Base-by-base conservation (phyloP, 2,329 filamentous ascomycete species). In the Penicillium sp. region DNA sequence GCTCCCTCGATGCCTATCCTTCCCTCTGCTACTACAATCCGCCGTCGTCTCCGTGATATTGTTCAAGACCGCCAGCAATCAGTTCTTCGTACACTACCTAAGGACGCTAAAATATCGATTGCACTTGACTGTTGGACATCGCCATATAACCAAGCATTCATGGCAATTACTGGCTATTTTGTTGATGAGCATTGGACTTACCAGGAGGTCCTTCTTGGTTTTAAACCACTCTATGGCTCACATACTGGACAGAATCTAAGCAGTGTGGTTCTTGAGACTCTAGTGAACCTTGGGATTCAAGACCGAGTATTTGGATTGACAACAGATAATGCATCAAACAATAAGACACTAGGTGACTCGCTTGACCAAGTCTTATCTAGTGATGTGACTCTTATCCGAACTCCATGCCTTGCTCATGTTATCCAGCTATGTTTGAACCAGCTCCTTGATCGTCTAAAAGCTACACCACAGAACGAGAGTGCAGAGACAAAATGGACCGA, bases 391-490 rank as follows among this genome's bases (percentile, higher is more conserved):
- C 27, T 53, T 42, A 42, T 46, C 16, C 25, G 35, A 9, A 44
- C 46, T 13, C 46, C 46, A 22, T 53, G 42, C 20, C 18, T 53
- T 35, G 46, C 36, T 10, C 35, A 53, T 49, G 22, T 51, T 20
- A 51, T 47, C 28, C 27, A 53, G 20, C 35, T 53, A 9, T 45
- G 27, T 25, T 14, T 48, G n/a, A 45, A 49, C 2, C 13, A 53
- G 18, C 46, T 53, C 16, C 50, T 53, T 46, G 27, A 25, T 22
- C 13, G 27, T 8, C 41, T 53, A 4, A 44, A 49, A 16, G 46
- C 42, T 9, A 35, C 20, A 35, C 50, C 46, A 6, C 28, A 27
- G 7, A 53, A 53, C 18, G 41, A 53, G 0, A 28, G n/a, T 5
- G 38, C 14, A 16, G 43, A 51, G 20, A 43, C 16, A 1, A 20